A percentile compares a stretch with the other conserved stretches of the same genome.
phyloP scores from a whole-genome alignment of 116 monocot genomes.

The Dioscorea cayenensis region DNA sequence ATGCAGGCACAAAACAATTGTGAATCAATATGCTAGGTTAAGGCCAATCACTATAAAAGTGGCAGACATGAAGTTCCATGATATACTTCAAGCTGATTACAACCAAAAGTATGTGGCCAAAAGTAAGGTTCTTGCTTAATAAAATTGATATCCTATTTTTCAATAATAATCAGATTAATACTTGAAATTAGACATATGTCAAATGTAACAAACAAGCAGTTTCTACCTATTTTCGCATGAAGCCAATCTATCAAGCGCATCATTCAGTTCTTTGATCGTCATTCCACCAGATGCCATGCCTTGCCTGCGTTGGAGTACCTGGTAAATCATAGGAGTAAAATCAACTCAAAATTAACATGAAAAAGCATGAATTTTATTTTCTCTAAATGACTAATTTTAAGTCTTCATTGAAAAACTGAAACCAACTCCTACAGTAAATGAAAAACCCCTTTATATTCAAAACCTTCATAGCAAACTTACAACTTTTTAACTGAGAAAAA shows the following conservation, averaged over 20 bases:
- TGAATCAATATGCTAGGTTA: no score
- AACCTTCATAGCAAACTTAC: not conserved
- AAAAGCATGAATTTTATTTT: no score
- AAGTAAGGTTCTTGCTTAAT: not conserved
- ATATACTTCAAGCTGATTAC: not conserved
- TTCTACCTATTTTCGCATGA: slow-evolving; percentile 64
- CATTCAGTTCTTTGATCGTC: slow-evolving; percentile 84
- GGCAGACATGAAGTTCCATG: no score
- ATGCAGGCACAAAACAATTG: no score
- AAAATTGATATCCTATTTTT: no score
- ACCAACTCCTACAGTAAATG: no score
- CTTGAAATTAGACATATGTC: not conserved
- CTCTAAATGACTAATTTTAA: no score
- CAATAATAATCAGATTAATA: not conserved
- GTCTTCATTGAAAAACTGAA: no score
- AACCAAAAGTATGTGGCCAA: not conserved
- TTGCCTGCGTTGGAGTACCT: slow-evolving; percentile 90
- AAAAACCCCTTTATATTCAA: no score
- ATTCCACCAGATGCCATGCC: slow-evolving; percentile 73
- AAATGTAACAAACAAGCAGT: not conserved
- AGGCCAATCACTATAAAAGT: no score
- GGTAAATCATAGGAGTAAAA: not conserved
- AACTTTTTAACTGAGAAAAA: not conserved
- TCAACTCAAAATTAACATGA: no score
- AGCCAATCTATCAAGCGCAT: slow-evolving; percentile 71